These are phyloP conservation scores for Claviceps sorghi DNA, from an alignment of 2,329 filamentous ascomycete species.

Conservation along the genomic window DNA sequence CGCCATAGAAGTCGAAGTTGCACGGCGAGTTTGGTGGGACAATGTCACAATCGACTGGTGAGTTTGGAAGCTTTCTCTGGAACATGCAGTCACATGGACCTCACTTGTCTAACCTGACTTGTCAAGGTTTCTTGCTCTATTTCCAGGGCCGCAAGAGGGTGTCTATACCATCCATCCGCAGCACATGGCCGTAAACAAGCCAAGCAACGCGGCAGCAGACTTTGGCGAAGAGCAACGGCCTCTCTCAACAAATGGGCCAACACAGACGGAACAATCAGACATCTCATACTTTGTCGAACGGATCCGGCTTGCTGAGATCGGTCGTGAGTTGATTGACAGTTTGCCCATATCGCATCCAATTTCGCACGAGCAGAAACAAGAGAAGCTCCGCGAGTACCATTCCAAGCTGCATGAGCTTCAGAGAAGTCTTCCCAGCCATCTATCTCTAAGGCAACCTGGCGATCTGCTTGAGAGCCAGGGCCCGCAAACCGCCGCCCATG, in stretches of 20 bases:
- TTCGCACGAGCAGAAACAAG: background rate
- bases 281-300: background rate
- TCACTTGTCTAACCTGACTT: background rate
- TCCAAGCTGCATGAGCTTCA: conserved; percentile 1
- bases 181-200: conserved; percentile 5
- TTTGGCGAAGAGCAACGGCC: background rate
- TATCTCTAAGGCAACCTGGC: background rate
- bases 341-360: background rate
- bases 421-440: conserved; percentile 1
- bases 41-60: conserved; percentile 3
- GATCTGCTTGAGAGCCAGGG: background rate
- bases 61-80: background rate
- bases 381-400: conserved; percentile 1
- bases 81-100: background rate
- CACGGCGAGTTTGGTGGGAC: conserved; percentile 5
- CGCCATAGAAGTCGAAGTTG: conserved; percentile 1
- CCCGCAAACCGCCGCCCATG: background rate
- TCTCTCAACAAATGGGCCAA: background rate
- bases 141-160: conserved; percentile 2
- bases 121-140: conserved; percentile 1
- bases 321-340: conserved; percentile 1
- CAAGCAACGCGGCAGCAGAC: background rate
- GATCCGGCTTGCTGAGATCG: conserved; percentile 2
- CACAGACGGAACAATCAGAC: background rate
- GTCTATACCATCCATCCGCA: conserved; percentile 4